These are phyloP conservation scores for Ogataea thermomethanolica DNA, from an alignment of 805 yeast genomes.

Conservation along the genomic window DNA sequence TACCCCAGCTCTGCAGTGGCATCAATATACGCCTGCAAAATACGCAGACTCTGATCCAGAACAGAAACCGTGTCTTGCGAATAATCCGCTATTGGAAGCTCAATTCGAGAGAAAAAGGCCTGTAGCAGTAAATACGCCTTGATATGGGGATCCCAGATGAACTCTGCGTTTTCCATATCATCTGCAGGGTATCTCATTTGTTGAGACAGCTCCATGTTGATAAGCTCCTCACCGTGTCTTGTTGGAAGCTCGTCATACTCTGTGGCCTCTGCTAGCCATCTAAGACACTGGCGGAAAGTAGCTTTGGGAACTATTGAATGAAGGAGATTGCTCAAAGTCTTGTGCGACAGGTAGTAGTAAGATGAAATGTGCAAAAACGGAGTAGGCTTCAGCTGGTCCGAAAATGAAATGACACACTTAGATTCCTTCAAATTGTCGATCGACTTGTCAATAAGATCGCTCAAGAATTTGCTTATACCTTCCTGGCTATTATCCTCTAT, in stretches of 20 bases:
- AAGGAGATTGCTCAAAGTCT: slow-evolving; percentile 71
- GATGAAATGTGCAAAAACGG: slow-evolving; percentile 83
- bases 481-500: slow-evolving; percentile 55
- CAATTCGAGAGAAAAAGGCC: slow-evolving; percentile 66
- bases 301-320: slow-evolving; percentile 43
- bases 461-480: slow-evolving; percentile 57
- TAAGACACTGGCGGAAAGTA: slow-evolving; percentile 61
- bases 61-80: slow-evolving; percentile 91
- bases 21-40: slow-evolving; percentile 88
- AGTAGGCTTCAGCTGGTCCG: slow-evolving; percentile 55
- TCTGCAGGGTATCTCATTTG: slow-evolving; percentile 62
- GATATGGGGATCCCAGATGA: slow-evolving; percentile 85
- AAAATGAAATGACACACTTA: slow-evolving; percentile 59
- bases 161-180: slow-evolving; percentile 52
- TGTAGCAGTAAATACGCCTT: slow-evolving; percentile 70
- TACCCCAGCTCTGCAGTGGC: slow-evolving; percentile 83
- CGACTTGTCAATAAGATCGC: slow-evolving; percentile 64
- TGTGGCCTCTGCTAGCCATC: slow-evolving; percentile 53
- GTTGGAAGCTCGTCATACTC: slow-evolving; percentile 89
- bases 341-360: slow-evolving; percentile 89
- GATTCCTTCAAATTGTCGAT: slow-evolving; percentile 68
- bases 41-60: slow-evolving; percentile 90
- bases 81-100: slow-evolving; percentile 92
- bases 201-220: slow-evolving; percentile 79
- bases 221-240: slow-evolving; percentile 86